Base-by-base conservation (phyloP, 495 filamentous ascomycete species). In the Penicillium paradoxum region DNA sequence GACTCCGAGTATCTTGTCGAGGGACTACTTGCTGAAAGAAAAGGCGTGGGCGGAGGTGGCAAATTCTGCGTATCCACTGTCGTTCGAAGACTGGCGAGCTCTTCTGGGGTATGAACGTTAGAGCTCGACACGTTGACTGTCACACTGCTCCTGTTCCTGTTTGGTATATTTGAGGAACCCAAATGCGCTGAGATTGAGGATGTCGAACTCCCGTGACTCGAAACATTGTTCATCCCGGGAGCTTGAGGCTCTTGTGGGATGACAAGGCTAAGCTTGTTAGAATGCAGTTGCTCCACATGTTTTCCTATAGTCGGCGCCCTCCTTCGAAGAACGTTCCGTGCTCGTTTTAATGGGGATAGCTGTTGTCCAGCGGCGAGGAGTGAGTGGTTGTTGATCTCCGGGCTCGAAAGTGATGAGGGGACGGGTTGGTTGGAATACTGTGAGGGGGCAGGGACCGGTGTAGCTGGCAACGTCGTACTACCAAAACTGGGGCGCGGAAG, bases 1-100 rank as follows among this genome's bases (percentile, higher is more conserved):
- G 93, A 98, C 47, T 87, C 90, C 27, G 92, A 95, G 59, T 92
- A 96, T 53, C 89, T 79, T 30, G 91, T 97, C n/a, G 93, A 97
- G 38, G 92, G 90, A 52, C 88, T 97, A 51, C 83, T 87, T 50
- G 85, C 85, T 53, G 86, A 82, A 49, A 82, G 81, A 21, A 80
- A 69, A 10, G 85, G 83, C n/a, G 83, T 85, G 13, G 83, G 81
- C 13, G 82, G 83, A 10, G 83, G 83, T 32, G 85, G 80, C 24
- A 86, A 69, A 53, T 85, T 83, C 47, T 83, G 76, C 4, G 80
- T 84, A 15, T 70, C 63, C 15, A 74, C 47, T 3, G 59, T 63
- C n/a, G 71, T 75, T n/a, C 72, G 56, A 38, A 77, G 69, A 37
- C 74, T 75, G 33, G 73, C 71, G 45, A 77, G 49, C 51, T 77